Percentiles rank a stretch among this genome's conserved stretches.
Conservation (phyloP, 2,329 filamentous ascomycete species). For the Cryphonectria japonica region DNA sequence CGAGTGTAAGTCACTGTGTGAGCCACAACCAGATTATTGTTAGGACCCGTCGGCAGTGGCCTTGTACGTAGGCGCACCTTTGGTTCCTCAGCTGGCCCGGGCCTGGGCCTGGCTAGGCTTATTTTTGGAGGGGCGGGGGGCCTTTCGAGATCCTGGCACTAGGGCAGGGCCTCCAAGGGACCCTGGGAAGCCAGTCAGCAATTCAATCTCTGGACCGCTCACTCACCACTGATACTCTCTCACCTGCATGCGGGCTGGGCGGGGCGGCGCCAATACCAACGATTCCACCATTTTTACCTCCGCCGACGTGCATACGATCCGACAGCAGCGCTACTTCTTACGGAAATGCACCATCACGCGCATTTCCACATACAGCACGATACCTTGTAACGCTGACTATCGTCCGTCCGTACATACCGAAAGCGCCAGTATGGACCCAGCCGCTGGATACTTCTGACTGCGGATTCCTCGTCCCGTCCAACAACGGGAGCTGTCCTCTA, state of each 20-base stretch:
- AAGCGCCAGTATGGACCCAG: constrained; percentile 9
- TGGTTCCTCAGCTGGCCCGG: background rate
- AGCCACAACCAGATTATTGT: background rate
- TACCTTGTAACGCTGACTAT: constrained; percentile 5
- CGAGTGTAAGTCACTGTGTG: background rate
- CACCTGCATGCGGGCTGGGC: constrained; percentile 9
- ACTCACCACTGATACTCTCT: background rate
- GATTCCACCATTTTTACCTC: background rate
- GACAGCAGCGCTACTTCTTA: background rate
- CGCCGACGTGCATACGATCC: constrained; percentile 9
- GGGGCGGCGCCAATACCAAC: constrained; percentile 1
- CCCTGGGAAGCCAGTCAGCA: constrained; percentile 1
- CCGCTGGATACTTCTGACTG: background rate
- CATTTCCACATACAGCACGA: constrained; percentile 2
- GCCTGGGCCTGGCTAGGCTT: background rate
- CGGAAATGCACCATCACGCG: constrained; percentile 4
- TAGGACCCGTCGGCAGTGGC: too few species aligned
- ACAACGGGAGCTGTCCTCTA: constrained; percentile 10
- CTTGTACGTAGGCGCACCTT: background rate
- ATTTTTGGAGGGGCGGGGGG: background rate
- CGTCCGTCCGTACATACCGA: constrained; percentile 1
- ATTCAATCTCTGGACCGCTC: constrained; percentile 8
- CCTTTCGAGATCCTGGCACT: background rate
- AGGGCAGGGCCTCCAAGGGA: constrained; percentile 3
- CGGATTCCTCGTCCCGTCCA: constrained; percentile 22